Evolutionary conservation across 2,329 filamentous ascomycete genomes (phyloP).

Genomic region (Colletotrichum godetiae): DNA sequence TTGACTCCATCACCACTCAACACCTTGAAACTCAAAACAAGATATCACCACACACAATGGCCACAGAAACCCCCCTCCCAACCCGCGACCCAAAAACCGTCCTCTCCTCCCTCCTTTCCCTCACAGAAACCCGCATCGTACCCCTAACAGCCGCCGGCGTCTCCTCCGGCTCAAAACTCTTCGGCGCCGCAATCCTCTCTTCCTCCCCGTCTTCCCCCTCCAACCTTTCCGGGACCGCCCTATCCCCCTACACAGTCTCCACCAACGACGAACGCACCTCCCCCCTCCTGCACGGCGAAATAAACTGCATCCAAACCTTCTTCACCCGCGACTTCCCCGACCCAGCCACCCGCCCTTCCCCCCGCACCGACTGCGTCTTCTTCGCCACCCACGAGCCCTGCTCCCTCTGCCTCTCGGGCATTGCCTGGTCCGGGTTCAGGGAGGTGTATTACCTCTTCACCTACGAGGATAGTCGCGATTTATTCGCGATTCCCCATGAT

Average conservation of each 20-base stretch:
- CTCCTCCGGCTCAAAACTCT: slow-evolving; percentile 64
- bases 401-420: slow-evolving; percentile 67
- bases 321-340: slow-evolving; percentile 53
- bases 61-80: slow-evolving; percentile 17
- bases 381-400: slow-evolving; percentile 70
- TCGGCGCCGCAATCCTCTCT: slow-evolving; percentile 65
- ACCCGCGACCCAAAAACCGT: slow-evolving; percentile 40
- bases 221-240: too few relatives aligned
- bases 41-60: slow-evolving; percentile 37
- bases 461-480: slow-evolving; percentile 67
- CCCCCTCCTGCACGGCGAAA: slow-evolving; percentile 68
- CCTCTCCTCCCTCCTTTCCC: slow-evolving; percentile 52
- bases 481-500: slow-evolving; percentile 67
- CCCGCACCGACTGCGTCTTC: slow-evolving; percentile 63
- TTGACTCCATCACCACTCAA: slow-evolving; percentile 27
- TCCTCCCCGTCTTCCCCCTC: slow-evolving; percentile 52
- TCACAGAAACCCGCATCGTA: slow-evolving; percentile 59
- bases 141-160: slow-evolving; percentile 63
- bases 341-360: slow-evolving; percentile 50
- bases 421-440: slow-evolving; percentile 68
- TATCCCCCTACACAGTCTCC: slow-evolving; percentile 58
- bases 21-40: neutral
- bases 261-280: slow-evolving; percentile 68
- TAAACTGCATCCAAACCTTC: slow-evolving; percentile 70
- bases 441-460: slow-evolving; percentile 70